Evolutionary conservation across 2,329 filamentous ascomycete species (phyloP), one percentile per base, ranked within the genome.

Genomic region (Apiospora aurea): DNA sequence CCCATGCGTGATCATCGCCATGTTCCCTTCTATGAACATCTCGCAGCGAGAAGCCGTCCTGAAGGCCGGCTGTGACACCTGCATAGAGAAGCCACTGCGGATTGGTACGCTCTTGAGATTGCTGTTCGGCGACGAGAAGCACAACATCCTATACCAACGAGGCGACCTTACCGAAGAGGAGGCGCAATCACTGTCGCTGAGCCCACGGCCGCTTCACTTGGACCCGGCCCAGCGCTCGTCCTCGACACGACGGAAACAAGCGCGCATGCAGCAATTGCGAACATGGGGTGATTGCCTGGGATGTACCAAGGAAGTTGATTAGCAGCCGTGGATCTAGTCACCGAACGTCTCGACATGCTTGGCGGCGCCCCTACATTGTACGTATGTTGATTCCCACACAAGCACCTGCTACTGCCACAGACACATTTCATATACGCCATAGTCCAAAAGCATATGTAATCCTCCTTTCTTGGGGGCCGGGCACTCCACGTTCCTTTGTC

Each of bases 251-350:
- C 34, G 57, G 34, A 64, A 41, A 41, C 57, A 64, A 34, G 57
- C 57, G 8, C 57, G 34, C 3, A 41, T 64, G 57, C 57, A 41
- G n/a, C 34, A 64, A 21, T 4, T 64, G 57, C 57, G 21, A 64
- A 64, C 34, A 11, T 64, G 57, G 57, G 41, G 57, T n/a, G 57
- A 64, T 11, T 64, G 57, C 57, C 57, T 64, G 2, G 57, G 57
- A n/a, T 64, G 57, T 10, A 24, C 4, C 8, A 16, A 38, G 29
- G 53, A 61, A 11, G 53, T 10, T 38, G 53, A 7, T 38, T 61
- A 38, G 16, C 26, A 38, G 16, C 26, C 7, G n/a, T n/a, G n/a
- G n/a, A n/a, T n/a, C n/a, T n/a, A n/a, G n/a, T n/a, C n/a, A n/a
- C n/a, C n/a, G n/a, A n/a, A n/a, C n/a, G n/a, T n/a, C n/a, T n/a